phyloP scores from a whole-genome alignment of 345 rosid species.

The Fremontodendron californicum region DNA sequence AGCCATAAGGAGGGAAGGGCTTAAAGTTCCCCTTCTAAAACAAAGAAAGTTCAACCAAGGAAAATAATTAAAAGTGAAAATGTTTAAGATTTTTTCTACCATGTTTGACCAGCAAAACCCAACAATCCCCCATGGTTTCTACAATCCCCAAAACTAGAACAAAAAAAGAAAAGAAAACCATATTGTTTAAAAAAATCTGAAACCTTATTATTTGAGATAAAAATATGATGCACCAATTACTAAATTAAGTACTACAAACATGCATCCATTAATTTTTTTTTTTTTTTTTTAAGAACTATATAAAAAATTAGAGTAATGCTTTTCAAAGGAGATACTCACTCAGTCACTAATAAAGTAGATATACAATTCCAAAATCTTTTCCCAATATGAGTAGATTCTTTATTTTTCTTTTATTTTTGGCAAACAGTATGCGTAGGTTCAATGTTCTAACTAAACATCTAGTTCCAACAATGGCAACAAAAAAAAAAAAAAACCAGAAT shows the following conservation, averaged over 20 bases:
- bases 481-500: neutral
- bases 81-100: neutral
- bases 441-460: neutral
- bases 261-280: too few species aligned
- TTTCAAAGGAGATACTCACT: neutral
- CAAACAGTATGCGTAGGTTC: neutral
- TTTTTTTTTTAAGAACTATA: too few species aligned
- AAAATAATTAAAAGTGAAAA: neutral
- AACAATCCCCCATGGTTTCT: neutral
- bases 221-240: too few species aligned
- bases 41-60: neutral
- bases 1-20: neutral
- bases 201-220: too few species aligned
- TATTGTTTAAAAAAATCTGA: too few species aligned
- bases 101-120: neutral
- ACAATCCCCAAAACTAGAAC: too few species aligned
- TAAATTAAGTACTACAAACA: too few species aligned
- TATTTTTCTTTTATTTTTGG: too few species aligned
- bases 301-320: neutral
- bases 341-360: neutral
- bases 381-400: neutral
- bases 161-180: neutral
- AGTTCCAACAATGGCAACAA: neutral
- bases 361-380: neutral
- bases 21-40: neutral